Evolutionary conservation across 108 stramenopile species (phyloP).

Genomic region (Conticribra weissflogii): DNA sequence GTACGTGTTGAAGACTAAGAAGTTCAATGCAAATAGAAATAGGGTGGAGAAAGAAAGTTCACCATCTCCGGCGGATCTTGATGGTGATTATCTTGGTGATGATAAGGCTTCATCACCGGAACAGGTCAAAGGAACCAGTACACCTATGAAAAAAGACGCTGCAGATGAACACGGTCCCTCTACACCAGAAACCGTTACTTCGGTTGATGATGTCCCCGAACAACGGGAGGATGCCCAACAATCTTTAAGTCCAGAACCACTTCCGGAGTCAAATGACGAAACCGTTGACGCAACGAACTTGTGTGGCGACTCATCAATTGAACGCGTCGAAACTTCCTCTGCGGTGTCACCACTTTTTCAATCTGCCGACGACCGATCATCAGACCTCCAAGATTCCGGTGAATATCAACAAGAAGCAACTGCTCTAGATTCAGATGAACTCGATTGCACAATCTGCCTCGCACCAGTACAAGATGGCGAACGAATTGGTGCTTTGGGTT

Average conservation of each 20-base stretch:
- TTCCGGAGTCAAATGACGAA: not conserved
- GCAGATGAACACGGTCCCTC: constrained; percentile 7
- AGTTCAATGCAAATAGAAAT: constrained; percentile 38
- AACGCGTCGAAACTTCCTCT: not conserved
- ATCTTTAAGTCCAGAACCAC: not conserved
- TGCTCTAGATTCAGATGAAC: constrained; percentile 25
- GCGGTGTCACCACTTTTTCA: not conserved
- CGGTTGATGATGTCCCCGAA: not conserved
- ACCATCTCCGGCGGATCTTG: not conserved
- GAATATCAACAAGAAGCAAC: constrained; percentile 5
- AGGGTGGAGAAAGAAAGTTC: constrained; percentile 4
- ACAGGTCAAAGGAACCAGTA: not conserved
- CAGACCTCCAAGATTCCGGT: not conserved
- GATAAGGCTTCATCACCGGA: not conserved
- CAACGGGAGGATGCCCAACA: not conserved
- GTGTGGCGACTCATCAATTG: too few species aligned
- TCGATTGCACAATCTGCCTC: constrained; percentile 70
- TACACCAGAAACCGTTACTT: constrained; percentile 40
- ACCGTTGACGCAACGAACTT: not conserved
- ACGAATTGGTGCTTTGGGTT: constrained; percentile 59
- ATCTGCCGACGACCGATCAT: not conserved
- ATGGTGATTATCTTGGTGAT: not conserved
- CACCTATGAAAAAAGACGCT: not conserved
- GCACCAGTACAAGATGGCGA: constrained; percentile 64
- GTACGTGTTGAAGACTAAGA: constrained; percentile 48